phyloP scores from a whole-genome alignment of 768 basidiomycete genomes.

The Tylopilus sp. region DNA sequence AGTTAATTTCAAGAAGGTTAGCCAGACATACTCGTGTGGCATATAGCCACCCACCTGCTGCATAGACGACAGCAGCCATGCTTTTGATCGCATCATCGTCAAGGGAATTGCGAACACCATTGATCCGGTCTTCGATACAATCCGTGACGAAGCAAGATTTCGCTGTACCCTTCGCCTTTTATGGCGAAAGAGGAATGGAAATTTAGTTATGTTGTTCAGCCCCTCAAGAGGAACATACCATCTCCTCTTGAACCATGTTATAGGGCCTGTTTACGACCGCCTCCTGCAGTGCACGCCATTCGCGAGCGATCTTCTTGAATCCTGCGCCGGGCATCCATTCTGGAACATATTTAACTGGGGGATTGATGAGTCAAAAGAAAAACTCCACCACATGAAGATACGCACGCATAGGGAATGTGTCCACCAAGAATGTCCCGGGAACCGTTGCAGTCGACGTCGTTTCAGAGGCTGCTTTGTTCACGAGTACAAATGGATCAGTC shows the following conservation, averaged over 20 bases:
- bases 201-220: not conserved
- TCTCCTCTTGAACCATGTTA: conserved; percentile 2
- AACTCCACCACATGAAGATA: not conserved
- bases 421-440: conserved; percentile 4
- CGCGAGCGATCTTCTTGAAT: conserved; percentile 4
- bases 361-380: not conserved
- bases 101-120: not conserved
- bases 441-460: conserved; percentile 1
- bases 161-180: not conserved
- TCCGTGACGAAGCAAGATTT: conserved; percentile 4
- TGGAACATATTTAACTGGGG: conserved; percentile 1
- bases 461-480: conserved; percentile 6
- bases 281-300: conserved; percentile 5
- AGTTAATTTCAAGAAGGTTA: not conserved
- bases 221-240: not conserved
- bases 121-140: conserved; percentile 2
- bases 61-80: conserved; percentile 5
- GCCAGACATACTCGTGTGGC: not conserved
- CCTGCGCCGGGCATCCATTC: conserved; percentile 2
- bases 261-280: not conserved
- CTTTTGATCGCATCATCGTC: conserved; percentile 1
- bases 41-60: not conserved
- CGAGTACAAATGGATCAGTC: conserved; percentile 3
- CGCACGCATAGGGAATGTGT: conserved; percentile 1
- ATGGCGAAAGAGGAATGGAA: not conserved